These are phyloP conservation scores for Canavalia ensiformis DNA, from an alignment of 306 rosid species.

Conservation along the genomic window DNA sequence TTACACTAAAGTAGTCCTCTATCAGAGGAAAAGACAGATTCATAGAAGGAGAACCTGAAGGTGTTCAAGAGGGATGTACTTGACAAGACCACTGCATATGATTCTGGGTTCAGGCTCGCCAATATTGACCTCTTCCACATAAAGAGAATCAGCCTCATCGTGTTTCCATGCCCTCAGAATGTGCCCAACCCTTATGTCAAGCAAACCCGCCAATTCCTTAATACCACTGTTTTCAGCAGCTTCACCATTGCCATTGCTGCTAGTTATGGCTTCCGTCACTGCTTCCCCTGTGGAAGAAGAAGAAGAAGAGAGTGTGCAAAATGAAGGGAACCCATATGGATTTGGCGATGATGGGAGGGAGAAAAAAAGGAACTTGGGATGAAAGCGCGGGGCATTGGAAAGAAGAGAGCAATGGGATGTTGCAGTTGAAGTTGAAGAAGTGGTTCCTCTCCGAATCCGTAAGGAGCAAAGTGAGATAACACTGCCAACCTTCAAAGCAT, in stretches of 20 bases:
- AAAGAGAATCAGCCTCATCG: constrained; percentile 90
- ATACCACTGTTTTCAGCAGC: constrained; percentile 38
- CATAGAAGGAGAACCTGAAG: constrained; percentile 62
- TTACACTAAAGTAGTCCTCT: neutral
- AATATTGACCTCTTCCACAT: constrained; percentile 86
- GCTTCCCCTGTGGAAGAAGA: constrained; percentile 27
- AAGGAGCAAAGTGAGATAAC: constrained; percentile 48
- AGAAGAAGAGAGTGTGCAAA: constrained; percentile 49
- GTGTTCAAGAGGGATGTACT: constrained; percentile 68
- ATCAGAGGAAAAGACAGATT: neutral
- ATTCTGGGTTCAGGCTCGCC: constrained; percentile 89
- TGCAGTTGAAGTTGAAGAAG: neutral
- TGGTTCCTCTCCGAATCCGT: constrained; percentile 5
- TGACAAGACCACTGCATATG: constrained; percentile 94
- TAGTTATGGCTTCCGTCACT: constrained; percentile 29
- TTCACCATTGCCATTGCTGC: constrained; percentile 27
- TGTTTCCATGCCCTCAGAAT: constrained; percentile 86
- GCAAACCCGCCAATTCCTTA: constrained; percentile 75
- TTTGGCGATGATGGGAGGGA: constrained; percentile 31
- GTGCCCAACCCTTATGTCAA: constrained; percentile 87
- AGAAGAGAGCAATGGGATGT: constrained; percentile 39
- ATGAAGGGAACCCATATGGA: constrained; percentile 44
- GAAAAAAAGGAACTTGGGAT: constrained; percentile 43
- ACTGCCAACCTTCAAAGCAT: constrained; percentile 47
- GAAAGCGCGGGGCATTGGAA: constrained; percentile 18